Conservation (phyloP, 441 rosid species). For the Capsella rubella region DNA sequence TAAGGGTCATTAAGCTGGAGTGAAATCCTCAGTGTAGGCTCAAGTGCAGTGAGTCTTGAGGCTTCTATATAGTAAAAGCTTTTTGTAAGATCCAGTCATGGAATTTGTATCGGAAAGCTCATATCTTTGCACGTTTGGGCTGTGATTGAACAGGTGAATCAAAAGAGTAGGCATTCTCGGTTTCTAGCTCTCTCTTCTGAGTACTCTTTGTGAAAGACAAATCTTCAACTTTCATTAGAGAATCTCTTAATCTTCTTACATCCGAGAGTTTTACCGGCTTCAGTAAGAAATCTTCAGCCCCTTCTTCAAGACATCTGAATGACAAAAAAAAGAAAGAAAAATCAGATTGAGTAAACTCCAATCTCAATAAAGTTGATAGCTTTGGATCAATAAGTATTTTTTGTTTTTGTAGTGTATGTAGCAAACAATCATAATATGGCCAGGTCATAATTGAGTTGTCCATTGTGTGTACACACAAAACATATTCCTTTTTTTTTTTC, state of each 20-base stretch:
- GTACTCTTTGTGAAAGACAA: slow-evolving; percentile 26
- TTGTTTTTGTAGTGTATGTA: slow-evolving; percentile 15
- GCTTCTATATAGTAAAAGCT: neutral
- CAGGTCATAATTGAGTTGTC: slow-evolving; percentile 34
- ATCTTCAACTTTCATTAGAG: slow-evolving; percentile 48
- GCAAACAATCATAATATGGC: slow-evolving; percentile 40
- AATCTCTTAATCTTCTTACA: slow-evolving; percentile 68
- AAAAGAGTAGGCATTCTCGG: slow-evolving; percentile 12
- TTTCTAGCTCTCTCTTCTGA: slow-evolving; percentile 57
- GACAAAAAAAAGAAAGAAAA: neutral
- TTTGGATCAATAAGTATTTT: slow-evolving; percentile 16
- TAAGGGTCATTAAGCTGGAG: slow-evolving; percentile 7
- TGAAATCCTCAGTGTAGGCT: slow-evolving; percentile 4
- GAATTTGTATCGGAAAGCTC: slow-evolving; percentile 19
- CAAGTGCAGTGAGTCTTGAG: neutral
- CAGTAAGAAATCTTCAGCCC: slow-evolving; percentile 78
- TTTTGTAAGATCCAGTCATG: neutral
- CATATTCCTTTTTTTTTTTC: neutral
- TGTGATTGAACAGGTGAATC: slow-evolving; percentile 13
- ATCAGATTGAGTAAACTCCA: slow-evolving; percentile 20
- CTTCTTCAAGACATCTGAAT: slow-evolving; percentile 83
- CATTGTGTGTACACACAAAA: slow-evolving; percentile 7
- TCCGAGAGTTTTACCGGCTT: slow-evolving; percentile 84
- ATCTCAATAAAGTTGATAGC: slow-evolving; percentile 14
- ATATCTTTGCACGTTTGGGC: slow-evolving; percentile 40